These are phyloP conservation scores for Spongispora temasekensis DNA, from an alignment of 1,284 basidiomycete species.

Conservation along the genomic window DNA sequence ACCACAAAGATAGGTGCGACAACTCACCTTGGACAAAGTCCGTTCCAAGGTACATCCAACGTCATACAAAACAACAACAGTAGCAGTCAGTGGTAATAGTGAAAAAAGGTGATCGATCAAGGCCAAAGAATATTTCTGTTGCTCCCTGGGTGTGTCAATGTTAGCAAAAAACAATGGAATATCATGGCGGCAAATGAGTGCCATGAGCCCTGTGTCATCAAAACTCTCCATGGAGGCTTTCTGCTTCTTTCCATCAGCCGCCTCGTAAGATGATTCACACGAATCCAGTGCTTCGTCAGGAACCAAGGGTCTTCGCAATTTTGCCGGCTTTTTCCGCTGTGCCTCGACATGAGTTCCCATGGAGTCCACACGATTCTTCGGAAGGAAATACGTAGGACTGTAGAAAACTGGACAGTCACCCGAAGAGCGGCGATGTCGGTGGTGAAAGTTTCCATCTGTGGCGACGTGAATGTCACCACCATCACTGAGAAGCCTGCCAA, in stretches of 20 bases:
- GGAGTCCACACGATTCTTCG: background rate
- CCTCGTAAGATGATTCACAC: background rate
- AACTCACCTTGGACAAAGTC: background rate
- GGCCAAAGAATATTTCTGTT: background rate
- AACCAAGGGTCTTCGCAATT: background rate
- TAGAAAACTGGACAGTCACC: background rate
- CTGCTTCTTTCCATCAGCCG: background rate
- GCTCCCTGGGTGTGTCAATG: background rate
- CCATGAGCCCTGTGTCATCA: background rate
- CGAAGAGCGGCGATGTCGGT: background rate
- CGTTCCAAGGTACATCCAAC: background rate
- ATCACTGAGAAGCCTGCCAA: no score
- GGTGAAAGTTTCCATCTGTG: no score
- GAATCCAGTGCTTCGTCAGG: background rate
- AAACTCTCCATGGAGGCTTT: background rate
- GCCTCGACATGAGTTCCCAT: background rate
- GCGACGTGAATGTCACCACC: background rate
- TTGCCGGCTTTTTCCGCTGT: background rate
- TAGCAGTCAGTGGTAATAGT: background rate
- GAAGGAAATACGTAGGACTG: background rate
- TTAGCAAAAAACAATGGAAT: background rate
- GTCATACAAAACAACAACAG: background rate
- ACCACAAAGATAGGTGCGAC: background rate
- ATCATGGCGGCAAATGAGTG: background rate
- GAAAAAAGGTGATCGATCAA: background rate